These are phyloP conservation scores for Erodium texanum DNA, from an alignment of 441 rosid genomes.

Conservation along the genomic window DNA sequence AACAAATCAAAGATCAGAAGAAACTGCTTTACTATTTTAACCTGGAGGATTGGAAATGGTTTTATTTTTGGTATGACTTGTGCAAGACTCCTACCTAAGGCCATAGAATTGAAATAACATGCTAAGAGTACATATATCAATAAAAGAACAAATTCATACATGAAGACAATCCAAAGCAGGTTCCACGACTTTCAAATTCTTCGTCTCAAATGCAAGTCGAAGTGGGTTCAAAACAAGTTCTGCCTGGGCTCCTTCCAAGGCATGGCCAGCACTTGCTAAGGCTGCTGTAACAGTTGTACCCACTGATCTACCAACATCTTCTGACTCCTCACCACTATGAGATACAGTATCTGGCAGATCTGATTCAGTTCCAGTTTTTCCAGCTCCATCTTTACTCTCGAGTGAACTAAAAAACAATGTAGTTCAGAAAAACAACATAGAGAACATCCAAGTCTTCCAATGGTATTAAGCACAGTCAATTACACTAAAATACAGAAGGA, in stretches of 20 bases:
- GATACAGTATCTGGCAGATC: conserved; percentile 30
- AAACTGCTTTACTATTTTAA: not conserved
- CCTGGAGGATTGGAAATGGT: conserved; percentile 3
- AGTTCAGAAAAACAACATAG: not conserved
- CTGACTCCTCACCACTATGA: conserved; percentile 33
- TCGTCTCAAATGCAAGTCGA: conserved; percentile 86
- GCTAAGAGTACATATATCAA: conserved; percentile 4
- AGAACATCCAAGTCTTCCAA: conserved; percentile 5
- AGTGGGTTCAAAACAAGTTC: conserved; percentile 91
- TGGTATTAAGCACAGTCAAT: not conserved
- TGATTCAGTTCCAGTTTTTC: conserved; percentile 36
- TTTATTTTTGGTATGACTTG: conserved; percentile 6
- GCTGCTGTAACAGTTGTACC: conserved; percentile 45
- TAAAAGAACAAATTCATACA: conserved; percentile 40
- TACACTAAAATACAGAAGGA: not conserved
- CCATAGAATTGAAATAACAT: not conserved
- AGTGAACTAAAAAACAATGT: conserved; percentile 34
- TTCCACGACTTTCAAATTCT: conserved; percentile 75
- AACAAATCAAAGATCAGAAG: conserved; percentile 3
- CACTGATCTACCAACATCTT: conserved; percentile 32
- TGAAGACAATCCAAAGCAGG: conserved; percentile 99
- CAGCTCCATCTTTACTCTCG: conserved; percentile 51
- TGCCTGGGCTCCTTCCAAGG: conserved; percentile 72
- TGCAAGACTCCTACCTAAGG: not conserved
- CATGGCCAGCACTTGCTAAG: conserved; percentile 76